Base-by-base conservation (phyloP, 1,284 basidiomycete species). In the Microbotryum saponariae region DNA sequence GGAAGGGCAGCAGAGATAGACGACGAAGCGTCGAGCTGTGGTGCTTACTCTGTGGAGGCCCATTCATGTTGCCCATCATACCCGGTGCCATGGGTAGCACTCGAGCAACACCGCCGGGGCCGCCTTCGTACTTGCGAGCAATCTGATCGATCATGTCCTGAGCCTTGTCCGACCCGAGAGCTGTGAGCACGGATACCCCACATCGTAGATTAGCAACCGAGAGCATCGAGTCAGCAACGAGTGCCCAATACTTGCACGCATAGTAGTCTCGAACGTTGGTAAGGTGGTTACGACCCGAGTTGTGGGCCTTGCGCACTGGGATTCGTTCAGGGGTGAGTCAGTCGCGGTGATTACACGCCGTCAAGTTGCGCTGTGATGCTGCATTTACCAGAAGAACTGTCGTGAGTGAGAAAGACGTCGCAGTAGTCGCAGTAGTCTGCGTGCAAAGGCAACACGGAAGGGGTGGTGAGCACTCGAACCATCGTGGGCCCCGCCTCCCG, bases 251-350 rank as follows among this genome's bases (percentile, higher is more conserved):
- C 87, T 65, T 69, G 91, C 89, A 91, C 33, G 91, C 89, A 78
- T 97, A 98, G 76, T 97, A 98, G 73, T 98, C 94, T 68, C 91
- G 81, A 64, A 98, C 94, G 74, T 98, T 98, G 56, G 90, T 82
- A 49, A 97, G 82, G 75, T 98, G 94, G 77, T 98, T 98, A 63
- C 93, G 82, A 64, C 94, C 94, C 67, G 86, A 91, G 78, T 97
- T 97, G 77, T 98, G 94, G 53, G 94, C 94, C 78, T 97, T 97
- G 68, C 94, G 88, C 44, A 97, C 94, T 90, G 75, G 60, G 54
- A 16, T 42, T 12, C 37, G 12, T 42, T 42, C 12, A 42, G 14
- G 37, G 37, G 37, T 6, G 37, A 42, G 37, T 42, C 37, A 42
- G 4, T 42, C 12, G 37, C 16, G 37, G 37, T 42, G 37, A 42